These are phyloP conservation scores for Lecanicillium sp. DNA, from an alignment of 2,329 filamentous ascomycete genomes.

Conservation along the genomic window DNA sequence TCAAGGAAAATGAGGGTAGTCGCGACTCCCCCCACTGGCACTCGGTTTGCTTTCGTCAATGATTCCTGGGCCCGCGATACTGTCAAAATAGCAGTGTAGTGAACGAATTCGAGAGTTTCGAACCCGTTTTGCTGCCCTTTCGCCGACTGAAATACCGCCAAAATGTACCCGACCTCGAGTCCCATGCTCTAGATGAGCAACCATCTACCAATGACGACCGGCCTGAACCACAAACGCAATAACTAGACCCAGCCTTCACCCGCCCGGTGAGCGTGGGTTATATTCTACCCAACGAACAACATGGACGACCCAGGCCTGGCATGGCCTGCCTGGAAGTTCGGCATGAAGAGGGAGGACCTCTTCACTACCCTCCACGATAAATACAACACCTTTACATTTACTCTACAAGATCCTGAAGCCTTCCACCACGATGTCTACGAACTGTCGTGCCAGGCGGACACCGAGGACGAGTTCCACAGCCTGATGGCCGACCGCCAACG, in stretches of 20 bases:
- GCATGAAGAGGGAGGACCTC: constrained; percentile 52
- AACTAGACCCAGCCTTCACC: constrained; percentile 8
- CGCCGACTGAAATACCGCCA: constrained; percentile 9
- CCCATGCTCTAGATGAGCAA: constrained; percentile 13
- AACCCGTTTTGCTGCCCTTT: constrained; percentile 4
- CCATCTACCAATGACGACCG: constrained; percentile 6
- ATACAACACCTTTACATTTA: constrained; percentile 50
- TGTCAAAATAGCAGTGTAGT: constrained; percentile 3
- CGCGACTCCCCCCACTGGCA: constrained; percentile 8
- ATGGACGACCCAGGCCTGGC: constrained; percentile 48
- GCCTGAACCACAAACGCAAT: constrained; percentile 6
- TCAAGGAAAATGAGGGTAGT: constrained; percentile 8
- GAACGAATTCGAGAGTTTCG: constrained; percentile 6
- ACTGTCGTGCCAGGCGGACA: constrained; percentile 42
- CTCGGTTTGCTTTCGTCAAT: constrained; percentile 11
- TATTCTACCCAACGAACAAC: constrained; percentile 12
- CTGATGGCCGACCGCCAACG: constrained; percentile 46
- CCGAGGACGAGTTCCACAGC: constrained; percentile 45
- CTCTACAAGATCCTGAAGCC: constrained; percentile 51
- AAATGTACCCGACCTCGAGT: constrained; percentile 12
- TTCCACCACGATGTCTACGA: constrained; percentile 56
- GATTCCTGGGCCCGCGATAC: constrained; percentile 6
- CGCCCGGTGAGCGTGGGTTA: constrained; percentile 3
- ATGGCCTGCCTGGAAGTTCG: constrained; percentile 58
- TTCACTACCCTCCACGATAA: constrained; percentile 49